These are phyloP conservation scores for Leccinellum albellum DNA, from an alignment of 768 basidiomycete species.

Conservation along the genomic window DNA sequence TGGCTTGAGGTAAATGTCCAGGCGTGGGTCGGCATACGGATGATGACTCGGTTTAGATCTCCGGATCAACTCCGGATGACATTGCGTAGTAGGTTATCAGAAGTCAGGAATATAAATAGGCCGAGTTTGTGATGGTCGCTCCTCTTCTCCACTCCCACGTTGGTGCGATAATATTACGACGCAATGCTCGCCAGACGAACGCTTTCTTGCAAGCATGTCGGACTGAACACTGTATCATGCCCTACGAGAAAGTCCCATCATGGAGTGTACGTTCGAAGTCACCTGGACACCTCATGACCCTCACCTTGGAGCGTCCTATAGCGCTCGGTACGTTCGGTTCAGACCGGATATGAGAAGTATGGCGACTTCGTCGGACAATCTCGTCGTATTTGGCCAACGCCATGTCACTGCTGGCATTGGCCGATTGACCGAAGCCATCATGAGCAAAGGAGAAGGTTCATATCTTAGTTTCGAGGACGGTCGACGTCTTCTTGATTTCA, in stretches of 20 bases:
- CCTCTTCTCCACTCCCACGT: not conserved
- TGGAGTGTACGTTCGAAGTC: constrained; percentile 13
- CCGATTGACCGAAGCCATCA: constrained; percentile 48
- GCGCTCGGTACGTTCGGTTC: not conserved
- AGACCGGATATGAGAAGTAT: constrained; percentile 13
- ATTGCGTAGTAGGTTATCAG: not conserved
- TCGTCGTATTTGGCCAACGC: constrained; percentile 38
- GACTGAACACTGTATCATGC: not conserved
- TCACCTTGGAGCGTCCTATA: not conserved
- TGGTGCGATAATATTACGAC: too few species aligned
- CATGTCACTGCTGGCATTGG: constrained; percentile 46
- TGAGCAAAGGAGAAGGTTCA: constrained; percentile 67
- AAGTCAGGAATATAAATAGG: not conserved
- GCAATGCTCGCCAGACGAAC: constrained; percentile 13
- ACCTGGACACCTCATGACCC: not conserved
- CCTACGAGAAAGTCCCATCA: not conserved
- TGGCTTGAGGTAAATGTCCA: not conserved
- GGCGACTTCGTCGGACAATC: constrained; percentile 18
- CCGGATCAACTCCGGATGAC: too few species aligned
- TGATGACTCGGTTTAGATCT: too few species aligned
- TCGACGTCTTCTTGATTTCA: constrained; percentile 76
- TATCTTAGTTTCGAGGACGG: constrained; percentile 75
- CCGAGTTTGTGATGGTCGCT: not conserved
- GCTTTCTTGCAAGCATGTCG: not conserved
- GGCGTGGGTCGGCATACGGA: not conserved